phyloP scores from a whole-genome alignment of 805 yeast genomes.

The Ogataea ganodermae region DNA sequence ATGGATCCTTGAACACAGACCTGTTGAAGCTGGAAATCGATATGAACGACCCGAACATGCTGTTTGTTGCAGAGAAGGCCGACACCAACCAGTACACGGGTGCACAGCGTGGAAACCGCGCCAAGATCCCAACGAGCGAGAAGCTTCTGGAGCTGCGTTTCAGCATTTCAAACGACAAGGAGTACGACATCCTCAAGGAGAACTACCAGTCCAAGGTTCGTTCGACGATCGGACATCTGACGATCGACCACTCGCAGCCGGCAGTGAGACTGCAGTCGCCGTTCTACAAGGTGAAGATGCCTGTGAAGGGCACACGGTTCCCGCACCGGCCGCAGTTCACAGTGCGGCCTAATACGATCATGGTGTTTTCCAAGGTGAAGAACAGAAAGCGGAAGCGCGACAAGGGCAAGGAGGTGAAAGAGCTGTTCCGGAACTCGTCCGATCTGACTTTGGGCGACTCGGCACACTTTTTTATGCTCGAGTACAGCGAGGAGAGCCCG shows the following conservation, averaged over 20 bases:
- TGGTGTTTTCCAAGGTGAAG: slow-evolving; percentile 75
- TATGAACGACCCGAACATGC: slow-evolving; percentile 81
- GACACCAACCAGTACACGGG: slow-evolving; percentile 13
- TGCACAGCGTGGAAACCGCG: slow-evolving; percentile 26
- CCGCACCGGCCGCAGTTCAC: slow-evolving; percentile 80
- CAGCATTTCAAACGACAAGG: slow-evolving; percentile 85
- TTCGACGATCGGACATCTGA: slow-evolving; percentile 86
- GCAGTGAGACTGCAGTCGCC: slow-evolving; percentile 89
- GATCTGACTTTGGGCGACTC: slow-evolving; percentile 86
- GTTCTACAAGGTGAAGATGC: slow-evolving; percentile 75
- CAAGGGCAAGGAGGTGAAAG: slow-evolving; percentile 76
- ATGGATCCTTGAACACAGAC: slow-evolving; percentile 53
- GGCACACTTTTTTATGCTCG: slow-evolving; percentile 74
- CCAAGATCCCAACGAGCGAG: slow-evolving; percentile 55
- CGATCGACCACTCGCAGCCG: slow-evolving; percentile 88
- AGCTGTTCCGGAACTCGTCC: slow-evolving; percentile 65
- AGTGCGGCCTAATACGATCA: slow-evolving; percentile 74
- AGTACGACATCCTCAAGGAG: slow-evolving; percentile 77
- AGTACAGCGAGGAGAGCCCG: slow-evolving; percentile 90
- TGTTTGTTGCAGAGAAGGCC: slow-evolving; percentile 55
- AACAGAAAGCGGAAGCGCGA: slow-evolving; percentile 85
- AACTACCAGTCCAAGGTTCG: slow-evolving; percentile 91
- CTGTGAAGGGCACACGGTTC: slow-evolving; percentile 66
- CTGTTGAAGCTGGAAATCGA: slow-evolving; percentile 55
- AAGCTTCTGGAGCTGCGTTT: slow-evolving; percentile 59